A percentile compares a stretch with the other conserved stretches of the same genome.
These are phyloP conservation scores for Dentipellis fragilis DNA, from an alignment of 768 basidiomycete genomes.

Conservation along the genomic window DNA sequence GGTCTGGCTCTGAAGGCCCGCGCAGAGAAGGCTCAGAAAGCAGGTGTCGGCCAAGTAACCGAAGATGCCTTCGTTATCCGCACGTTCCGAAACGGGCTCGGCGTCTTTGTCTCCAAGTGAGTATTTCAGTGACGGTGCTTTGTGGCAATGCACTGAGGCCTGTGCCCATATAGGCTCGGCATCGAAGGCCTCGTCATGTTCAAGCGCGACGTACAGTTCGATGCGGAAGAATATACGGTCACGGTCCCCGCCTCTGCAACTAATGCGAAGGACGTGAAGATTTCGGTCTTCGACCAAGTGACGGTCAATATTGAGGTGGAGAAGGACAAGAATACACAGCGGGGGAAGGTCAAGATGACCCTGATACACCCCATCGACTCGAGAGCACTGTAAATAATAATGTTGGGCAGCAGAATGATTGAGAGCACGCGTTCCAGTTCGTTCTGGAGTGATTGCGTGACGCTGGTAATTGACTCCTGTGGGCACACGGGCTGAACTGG, in stretches of 20 bases:
- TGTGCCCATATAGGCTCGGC: slow-evolving; percentile 53
- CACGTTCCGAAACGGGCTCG: slow-evolving; percentile 88
- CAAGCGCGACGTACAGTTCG: slow-evolving; percentile 82
- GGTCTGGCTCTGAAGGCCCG: slow-evolving; percentile 80
- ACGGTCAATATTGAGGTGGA: slow-evolving; percentile 85
- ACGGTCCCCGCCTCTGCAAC: slow-evolving; percentile 41
- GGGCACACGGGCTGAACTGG: too few species aligned
- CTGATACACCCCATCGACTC: slow-evolving; percentile 60
- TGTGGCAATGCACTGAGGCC: not conserved
- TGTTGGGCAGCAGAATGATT: not conserved
- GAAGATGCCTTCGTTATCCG: slow-evolving; percentile 93
- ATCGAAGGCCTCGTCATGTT: slow-evolving; percentile 93
- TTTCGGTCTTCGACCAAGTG: slow-evolving; percentile 92
- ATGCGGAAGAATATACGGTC: slow-evolving; percentile 84
- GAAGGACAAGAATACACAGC: slow-evolving; percentile 89
- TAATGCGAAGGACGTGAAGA: slow-evolving; percentile 35
- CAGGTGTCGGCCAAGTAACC: slow-evolving; percentile 27
- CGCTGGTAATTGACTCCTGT: too few species aligned
- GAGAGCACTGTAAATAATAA: slow-evolving; percentile 22
- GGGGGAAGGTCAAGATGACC: slow-evolving; percentile 82
- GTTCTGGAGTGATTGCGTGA: too few species aligned
- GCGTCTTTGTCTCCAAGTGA: slow-evolving; percentile 93
- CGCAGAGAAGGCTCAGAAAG: slow-evolving; percentile 30
- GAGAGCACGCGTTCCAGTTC: not conserved
- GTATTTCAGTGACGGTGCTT: slow-evolving; percentile 20